Evolutionary conservation across 73 alveolate species (phyloP), one percentile per base, ranked within the genome.

Genomic region (Paramecium octaurelia): DNA sequence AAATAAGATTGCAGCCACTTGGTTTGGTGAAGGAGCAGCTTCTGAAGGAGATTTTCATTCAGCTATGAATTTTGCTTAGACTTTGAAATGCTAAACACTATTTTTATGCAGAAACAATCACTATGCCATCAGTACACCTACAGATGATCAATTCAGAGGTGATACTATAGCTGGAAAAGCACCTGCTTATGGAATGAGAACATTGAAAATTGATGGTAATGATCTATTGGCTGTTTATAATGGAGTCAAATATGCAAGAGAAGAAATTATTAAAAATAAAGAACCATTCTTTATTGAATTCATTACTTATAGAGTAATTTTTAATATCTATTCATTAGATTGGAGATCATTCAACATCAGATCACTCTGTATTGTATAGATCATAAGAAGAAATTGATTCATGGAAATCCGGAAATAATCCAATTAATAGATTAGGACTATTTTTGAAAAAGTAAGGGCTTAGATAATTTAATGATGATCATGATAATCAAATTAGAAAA

Each of bases 21-120:
- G 87, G 92, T 98, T 96, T 77, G 99, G 99, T 20, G 99, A 98
- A 57, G 99, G 99, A 8, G 99, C 99, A 3, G 99, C 99, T 9
- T 94, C 98, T 11, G 99, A 98, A 68, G 99, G 99, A 29, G 99
- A 98, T 90, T 96, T 96, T 84, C 99, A 97, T 87, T 93, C 99
- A 16, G 99, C 98, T 16, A 54, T 98, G 95, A 98, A 98, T 97
- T 97, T 98, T 92, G 99, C 99, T 35, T 97, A 98, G 7, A 97
- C 99, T 20, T 93, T 95, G 35, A 94, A 95, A 20, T 68, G 97
- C 20, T 94, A 98, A 93, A 98, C 99, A 2, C 89, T 98, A 92
- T 98, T 98, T 93, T 93, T 96, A 92, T 96, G 99, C 97, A 94
- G 99, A 92, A 92, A 92, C 68, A 92, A 92, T 84, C 85, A 84